Percentiles rank a stretch among this genome's conserved stretches.
Evolutionary conservation across 2,329 filamentous ascomycete species (phyloP).

Genomic region (Acephala macrosclerotiorum): DNA sequence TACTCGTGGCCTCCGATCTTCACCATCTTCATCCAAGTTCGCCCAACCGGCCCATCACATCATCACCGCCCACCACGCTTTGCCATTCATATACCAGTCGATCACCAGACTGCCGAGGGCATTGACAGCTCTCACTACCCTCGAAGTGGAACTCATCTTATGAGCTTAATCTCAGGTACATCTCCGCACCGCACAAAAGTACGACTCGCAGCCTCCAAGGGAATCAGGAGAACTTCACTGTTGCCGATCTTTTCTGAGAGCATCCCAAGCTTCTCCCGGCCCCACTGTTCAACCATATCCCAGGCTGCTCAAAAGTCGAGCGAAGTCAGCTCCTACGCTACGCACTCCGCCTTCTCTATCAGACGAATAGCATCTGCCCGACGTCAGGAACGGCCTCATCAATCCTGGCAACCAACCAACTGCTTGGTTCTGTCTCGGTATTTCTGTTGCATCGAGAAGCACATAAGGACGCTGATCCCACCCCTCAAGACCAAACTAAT

Average conservation of each 20-base stretch:
- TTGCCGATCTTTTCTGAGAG: constrained; percentile 39
- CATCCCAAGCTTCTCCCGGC: constrained; percentile 27
- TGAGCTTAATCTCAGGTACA: constrained; percentile 41
- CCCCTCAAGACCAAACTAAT: constrained; percentile 35
- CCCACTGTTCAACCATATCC: constrained; percentile 28
- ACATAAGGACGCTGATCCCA: constrained; percentile 47
- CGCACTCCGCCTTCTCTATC: constrained; percentile 30
- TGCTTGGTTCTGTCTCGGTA: constrained; percentile 28
- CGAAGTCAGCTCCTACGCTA: constrained; percentile 24
- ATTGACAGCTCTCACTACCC: constrained; percentile 35
- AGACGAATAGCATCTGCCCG: constrained; percentile 25
- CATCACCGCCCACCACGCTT: constrained; percentile 15
- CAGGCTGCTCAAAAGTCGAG: constrained; percentile 21
- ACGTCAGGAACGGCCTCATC: constrained; percentile 20
- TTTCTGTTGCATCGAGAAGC: constrained; percentile 33
- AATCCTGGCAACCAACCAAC: constrained; percentile 34
- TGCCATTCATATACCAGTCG: constrained; percentile 27
- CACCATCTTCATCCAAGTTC: constrained; percentile 23
- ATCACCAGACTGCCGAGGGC: constrained; percentile 35
- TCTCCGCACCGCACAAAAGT: constrained; percentile 22
- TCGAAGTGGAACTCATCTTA: constrained; percentile 34
- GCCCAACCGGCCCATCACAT: constrained; percentile 10
- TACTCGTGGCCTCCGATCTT: constrained; percentile 31
- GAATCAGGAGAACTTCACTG: constrained; percentile 26
- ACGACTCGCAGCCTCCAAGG: constrained; percentile 19